These are phyloP conservation scores for Rhodotorula toruloides DNA, from an alignment of 768 basidiomycete species.

Conservation along the genomic window DNA sequence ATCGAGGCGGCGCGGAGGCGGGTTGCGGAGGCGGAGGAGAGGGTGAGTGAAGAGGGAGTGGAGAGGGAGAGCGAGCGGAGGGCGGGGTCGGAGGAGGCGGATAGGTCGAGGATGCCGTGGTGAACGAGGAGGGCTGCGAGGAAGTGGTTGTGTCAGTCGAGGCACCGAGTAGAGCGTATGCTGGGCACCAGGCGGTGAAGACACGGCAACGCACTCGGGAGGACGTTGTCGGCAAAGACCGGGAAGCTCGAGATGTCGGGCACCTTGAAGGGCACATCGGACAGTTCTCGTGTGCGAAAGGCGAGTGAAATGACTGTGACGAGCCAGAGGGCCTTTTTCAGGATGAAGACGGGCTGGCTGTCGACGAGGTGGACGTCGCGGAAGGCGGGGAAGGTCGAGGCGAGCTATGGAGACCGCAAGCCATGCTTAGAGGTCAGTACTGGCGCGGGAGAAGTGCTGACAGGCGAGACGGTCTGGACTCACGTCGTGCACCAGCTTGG, in stretches of 20 bases:
- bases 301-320: slow-evolving; percentile 62
- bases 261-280: slow-evolving; percentile 58
- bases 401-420: slow-evolving; percentile 53
- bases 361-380: slow-evolving; percentile 64
- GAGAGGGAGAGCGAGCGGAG: slow-evolving; percentile 9
- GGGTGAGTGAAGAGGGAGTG: background rate
- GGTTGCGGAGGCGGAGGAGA: background rate
- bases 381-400: slow-evolving; percentile 72
- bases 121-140: slow-evolving; percentile 52
- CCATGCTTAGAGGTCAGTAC: too few species aligned
- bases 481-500: slow-evolving; percentile 59
- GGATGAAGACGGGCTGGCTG: slow-evolving; percentile 57
- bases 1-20: slow-evolving; percentile 17
- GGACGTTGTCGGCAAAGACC: slow-evolving; percentile 48
- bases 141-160: slow-evolving; percentile 62
- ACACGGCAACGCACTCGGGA: slow-evolving; percentile 51
- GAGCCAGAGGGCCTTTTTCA: slow-evolving; percentile 84
- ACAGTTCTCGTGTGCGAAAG: slow-evolving; percentile 57
- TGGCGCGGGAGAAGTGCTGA: too few species aligned
- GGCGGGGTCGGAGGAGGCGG: background rate
- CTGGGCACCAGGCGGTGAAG: background rate
- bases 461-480: slow-evolving; percentile 29
- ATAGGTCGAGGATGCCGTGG: slow-evolving; percentile 8
- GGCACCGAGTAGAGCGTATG: slow-evolving; percentile 38
- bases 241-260: slow-evolving; percentile 46